Evolutionary conservation across 108 stramenopile species (phyloP), one percentile per base, ranked within the genome.

Genomic region (Cyclotella sp.): DNA sequence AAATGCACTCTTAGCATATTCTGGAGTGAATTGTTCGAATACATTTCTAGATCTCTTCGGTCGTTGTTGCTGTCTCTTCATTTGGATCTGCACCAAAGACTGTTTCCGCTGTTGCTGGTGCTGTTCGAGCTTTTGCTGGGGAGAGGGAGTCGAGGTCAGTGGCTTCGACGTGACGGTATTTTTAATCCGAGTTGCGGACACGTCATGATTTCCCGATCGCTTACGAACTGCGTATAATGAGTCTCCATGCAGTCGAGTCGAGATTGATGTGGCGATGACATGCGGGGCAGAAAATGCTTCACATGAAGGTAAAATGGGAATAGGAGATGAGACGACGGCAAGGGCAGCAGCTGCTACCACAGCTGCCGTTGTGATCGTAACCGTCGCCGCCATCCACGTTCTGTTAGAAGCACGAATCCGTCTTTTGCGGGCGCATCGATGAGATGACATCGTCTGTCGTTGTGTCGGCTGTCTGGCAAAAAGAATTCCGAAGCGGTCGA

Each of bases 1-100:
- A 49, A 68, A 73, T 14, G 78, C 72, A 28, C 53, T 58, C 19
- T 18, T 27, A 27, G 52, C 43, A 58, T 68, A 73, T 16, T 72
- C 64, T 0, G 78, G 65, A 11, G 78, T 73, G 24, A 79, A 79
- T 68, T 79, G 78, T 68, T 79, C 78, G 57, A 79, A 79, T 26
- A 79, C 72, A 30, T 79, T 73, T 39, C 43, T 73, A 19, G 64
- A 57, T 74, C 40, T 66, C 49, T 58, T 28, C 39, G 21, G 26
- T 13, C 34, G 24, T 22, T 29, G 63, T n/a, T 51, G 49, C 64
- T 43, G 26, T 29, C 28, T 16, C 59, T 46, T 44, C 60, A 62
- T 62, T 44, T 63, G 61, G 12, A 47, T n/a, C 29, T 66, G n/a
- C 8, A 49, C 13, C 9, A 46, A 44, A 5, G 43, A 12, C 19